Evolutionary conservation across 1,284 basidiomycete genomes (phyloP).

Genomic region (Leccinum holopus): DNA sequence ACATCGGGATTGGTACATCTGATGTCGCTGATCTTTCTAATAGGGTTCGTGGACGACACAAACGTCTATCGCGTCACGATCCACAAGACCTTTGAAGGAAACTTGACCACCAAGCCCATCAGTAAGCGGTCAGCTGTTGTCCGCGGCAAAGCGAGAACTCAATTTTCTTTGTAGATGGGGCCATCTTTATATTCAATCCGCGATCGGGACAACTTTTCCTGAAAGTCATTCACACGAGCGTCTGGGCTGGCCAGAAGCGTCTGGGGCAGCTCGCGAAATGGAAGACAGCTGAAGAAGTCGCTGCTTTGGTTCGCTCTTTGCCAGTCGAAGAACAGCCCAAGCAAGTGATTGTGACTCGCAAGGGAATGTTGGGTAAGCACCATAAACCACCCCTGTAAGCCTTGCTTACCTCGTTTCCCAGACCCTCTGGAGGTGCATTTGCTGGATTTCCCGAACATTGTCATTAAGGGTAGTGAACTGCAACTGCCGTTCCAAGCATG

Average conservation of each 20-base stretch:
- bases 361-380: conserved; percentile 91
- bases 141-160: background rate
- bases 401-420: conserved; percentile 28
- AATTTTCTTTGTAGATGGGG: conserved; percentile 64
- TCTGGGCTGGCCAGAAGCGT: conserved; percentile 99
- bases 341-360: conserved; percentile 98
- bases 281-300: conserved; percentile 99
- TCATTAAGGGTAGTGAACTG: conserved; percentile 98
- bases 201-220: conserved; percentile 97
- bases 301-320: conserved; percentile 92
- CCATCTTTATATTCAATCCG: conserved; percentile 99
- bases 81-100: conserved; percentile 99
- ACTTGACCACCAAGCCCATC: conserved; percentile 96
- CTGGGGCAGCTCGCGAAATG: conserved; percentile 99
- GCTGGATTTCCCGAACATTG: conserved; percentile 99
- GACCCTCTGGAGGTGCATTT: conserved; percentile 98
- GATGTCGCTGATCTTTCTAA: conserved; percentile 11
- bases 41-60: conserved; percentile 98
- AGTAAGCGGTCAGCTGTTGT: conserved; percentile 47
- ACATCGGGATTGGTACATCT: background rate
- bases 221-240: no score
- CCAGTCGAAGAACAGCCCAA: conserved; percentile 99
- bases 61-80: conserved; percentile 99
- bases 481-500: conserved; percentile 99
- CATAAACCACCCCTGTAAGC: background rate